Percentiles rank a stretch among this genome's conserved stretches.
Evolutionary conservation across 306 rosid species (phyloP).

Genomic region (Acacia melanoxylon): DNA sequence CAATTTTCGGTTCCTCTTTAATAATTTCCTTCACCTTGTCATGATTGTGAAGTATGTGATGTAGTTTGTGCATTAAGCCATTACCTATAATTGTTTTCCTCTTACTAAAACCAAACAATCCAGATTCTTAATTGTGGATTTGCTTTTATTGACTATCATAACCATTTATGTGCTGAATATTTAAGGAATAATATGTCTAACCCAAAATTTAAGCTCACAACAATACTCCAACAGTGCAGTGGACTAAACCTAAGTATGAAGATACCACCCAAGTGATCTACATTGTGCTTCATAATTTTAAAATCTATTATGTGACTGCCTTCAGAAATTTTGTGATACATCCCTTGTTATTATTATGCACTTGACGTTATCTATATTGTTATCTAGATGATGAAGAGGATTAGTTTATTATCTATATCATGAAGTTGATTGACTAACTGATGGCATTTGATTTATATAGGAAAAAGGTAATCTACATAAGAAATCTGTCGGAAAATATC

Average conservation of each 20-base stretch:
- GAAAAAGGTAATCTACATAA: constrained; percentile 73
- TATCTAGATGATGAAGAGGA: not conserved
- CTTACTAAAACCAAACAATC: constrained; percentile 55
- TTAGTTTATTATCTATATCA: constrained; percentile 8
- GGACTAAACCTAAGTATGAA: constrained; percentile 75
- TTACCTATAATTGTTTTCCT: constrained; percentile 16
- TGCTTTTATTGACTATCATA: constrained; percentile 67
- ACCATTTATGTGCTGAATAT: constrained; percentile 69
- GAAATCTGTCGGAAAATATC: constrained; percentile 66
- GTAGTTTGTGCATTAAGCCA: constrained; percentile 17
- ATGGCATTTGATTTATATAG: constrained; percentile 42
- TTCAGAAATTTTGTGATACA: not conserved
- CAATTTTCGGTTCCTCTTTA: not conserved
- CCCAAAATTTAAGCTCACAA: constrained; percentile 62
- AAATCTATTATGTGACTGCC: not conserved
- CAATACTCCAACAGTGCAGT: constrained; percentile 68
- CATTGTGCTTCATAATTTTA: constrained; percentile 1
- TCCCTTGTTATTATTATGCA: not conserved
- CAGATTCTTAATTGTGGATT: constrained; percentile 66
- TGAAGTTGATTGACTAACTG: not conserved
- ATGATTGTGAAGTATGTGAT: constrained; percentile 3
- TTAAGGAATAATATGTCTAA: constrained; percentile 66
- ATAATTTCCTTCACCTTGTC: constrained; percentile 11
- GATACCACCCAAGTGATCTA: constrained; percentile 58
- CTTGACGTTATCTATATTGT: not conserved